Evolutionary conservation across 1,139 yeast genomes (phyloP), one percentile per base, ranked within the genome.

Genomic region (Petasospora rhodanensis): DNA sequence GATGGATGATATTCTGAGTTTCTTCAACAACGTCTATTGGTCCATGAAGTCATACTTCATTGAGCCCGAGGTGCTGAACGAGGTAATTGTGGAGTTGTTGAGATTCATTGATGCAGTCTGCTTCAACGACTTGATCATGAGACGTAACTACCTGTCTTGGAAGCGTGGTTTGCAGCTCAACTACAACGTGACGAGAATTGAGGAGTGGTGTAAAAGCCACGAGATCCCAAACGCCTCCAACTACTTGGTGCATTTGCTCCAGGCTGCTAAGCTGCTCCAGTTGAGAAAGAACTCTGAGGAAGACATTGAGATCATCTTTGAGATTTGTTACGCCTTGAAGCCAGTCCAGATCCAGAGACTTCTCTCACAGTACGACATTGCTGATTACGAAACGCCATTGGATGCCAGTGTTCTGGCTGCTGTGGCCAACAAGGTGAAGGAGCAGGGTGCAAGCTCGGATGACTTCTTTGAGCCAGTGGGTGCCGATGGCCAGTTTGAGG

Each of bases 201-300:
- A 89, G 60, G 99, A 93, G 64, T 93, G 98, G 98, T 91, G 98
- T 62, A 91, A 87, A 63, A 79, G 91, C 5, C 96, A 91, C 59
- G 94, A 84, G 40, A 76, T 93, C 47, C 82, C 85, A 35, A 96
- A 89, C 55, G 96, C 95, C 5, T 75, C 91, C n/a, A 75, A 81
- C 24, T 80, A 87, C 53, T 71, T 93, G 57, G 81, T 83, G 45
- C 97, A 89, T 57, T 70, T 93, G 55, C 73, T 87, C 54, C 98
- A 93, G 64, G 93, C 95, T 17, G 93, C 96, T 30, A 93, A 93
- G 64, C 68, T 93, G 44, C 68, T 93, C 53, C 99, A 93, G 63
- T 74, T 91, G 56, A 77, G 94, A 60, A 91, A 89, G 66, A 82
- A 83, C 49, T 82, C 95, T 14, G 73, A 83, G 21, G 95, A 83